Evolutionary conservation across 768 basidiomycete species (phyloP), one percentile per base, ranked within the genome.

Genomic region (Leccinum sublutescens): DNA sequence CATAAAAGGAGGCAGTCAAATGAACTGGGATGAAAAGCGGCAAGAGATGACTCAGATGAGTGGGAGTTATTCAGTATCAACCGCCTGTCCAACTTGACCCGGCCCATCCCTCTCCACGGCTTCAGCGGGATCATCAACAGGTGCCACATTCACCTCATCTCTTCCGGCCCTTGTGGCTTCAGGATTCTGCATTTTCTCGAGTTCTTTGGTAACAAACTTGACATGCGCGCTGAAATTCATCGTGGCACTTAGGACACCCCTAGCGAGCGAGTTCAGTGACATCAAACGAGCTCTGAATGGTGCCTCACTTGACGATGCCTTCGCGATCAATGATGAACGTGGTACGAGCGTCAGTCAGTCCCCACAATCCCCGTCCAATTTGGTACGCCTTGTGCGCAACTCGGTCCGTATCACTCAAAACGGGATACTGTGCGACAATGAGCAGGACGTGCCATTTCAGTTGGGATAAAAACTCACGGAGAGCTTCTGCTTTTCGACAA

Each of bases 271-370:
- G 15, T 31, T 25, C n/a, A 49, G 8, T n/a, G 48, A 45, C 17
- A 55, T 65, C 36, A 36, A 54, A 14, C 10, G n/a, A 54, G 45
- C 52, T 47, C 12, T 52, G 54, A 19, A 17, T 8, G 43, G 40
- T 5, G 29, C 79, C 61, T 34, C 70, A 89, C 85, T 81, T 79
- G 29, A 94, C 76, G 49, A 84, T 75, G 9, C 93, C 91, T 53
- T 86, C 79, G 52, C 75, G 78, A 68, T 92, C 90, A 60, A 94
- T 85, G 64, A 93, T 78, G 67, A 92, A 87, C 3, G 92, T 94
- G 34, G 85, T 82, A 12, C 93, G 82, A 4, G 83, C 82, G 45
- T 83, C 79, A 0, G 75, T 75, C 12, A 93, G 61, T 17, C 93
- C 92, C 29, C 93, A 70, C 62, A 93, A 64, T 1, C 84, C 83